Evolutionary conservation across 257 asterid species (phyloP).

Genomic region (Asclepias syriaca): DNA sequence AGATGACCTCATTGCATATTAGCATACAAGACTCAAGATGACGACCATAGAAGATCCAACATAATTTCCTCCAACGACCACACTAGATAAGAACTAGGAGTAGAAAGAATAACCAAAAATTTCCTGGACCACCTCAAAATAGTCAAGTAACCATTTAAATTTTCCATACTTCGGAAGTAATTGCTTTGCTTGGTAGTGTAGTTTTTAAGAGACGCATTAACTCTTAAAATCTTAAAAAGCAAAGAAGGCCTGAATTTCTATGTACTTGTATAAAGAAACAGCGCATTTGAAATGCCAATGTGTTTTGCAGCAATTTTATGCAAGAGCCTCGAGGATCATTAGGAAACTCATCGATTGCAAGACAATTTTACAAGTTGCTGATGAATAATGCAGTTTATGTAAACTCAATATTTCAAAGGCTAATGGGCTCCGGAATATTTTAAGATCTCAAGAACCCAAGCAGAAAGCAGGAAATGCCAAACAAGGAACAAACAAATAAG

Average conservation of each 20-base stretch:
- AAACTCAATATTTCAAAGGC: not conserved
- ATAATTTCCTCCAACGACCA: not conserved
- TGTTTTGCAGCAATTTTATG: not conserved
- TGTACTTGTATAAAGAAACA: not conserved
- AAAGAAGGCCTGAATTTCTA: not conserved
- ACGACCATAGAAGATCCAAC: not conserved
- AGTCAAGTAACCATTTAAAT: not conserved
- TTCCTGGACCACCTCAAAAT: no score
- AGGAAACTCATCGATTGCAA: not conserved
- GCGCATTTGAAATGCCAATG: not conserved
- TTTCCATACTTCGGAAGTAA: not conserved
- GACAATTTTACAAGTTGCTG: not conserved
- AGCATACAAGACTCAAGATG: not conserved
- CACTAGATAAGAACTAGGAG: not conserved
- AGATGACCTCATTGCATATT: no score
- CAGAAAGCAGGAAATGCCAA: not conserved
- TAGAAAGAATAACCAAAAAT: not conserved
- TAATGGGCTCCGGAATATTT: not conserved
- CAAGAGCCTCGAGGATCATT: not conserved
- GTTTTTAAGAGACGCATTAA: not conserved
- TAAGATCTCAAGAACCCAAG: no score
- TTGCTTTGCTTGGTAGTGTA: not conserved
- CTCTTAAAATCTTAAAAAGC: not conserved
- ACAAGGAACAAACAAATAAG: not conserved
- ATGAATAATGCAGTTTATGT: not conserved